These are phyloP conservation scores for Balamuthia mandrillaris DNA, from an alignment of 208 protist genomes.

Conservation along the genomic window DNA sequence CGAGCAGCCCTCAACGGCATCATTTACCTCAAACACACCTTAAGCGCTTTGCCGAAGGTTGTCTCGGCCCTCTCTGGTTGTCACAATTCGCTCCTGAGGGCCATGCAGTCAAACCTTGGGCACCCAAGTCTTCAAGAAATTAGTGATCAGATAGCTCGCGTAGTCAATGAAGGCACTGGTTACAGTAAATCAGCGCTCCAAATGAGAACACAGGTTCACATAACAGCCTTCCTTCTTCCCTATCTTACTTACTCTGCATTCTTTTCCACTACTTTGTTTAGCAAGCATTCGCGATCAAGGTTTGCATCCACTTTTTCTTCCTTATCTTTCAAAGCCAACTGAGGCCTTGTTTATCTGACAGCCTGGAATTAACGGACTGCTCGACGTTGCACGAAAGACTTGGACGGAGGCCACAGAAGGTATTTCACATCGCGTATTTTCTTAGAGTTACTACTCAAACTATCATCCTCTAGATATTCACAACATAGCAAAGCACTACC, in stretches of 20 bases:
- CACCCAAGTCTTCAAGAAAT: not conserved
- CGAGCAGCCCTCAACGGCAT: not conserved
- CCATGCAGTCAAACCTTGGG: not conserved
- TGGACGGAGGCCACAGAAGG: constrained; percentile 30
- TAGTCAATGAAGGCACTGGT: not conserved
- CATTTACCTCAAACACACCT: constrained; percentile 32
- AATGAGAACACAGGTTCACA: constrained; percentile 19
- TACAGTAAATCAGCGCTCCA: not conserved
- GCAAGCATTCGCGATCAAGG: constrained; percentile 27
- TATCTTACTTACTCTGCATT: not conserved
- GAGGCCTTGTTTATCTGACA: not conserved
- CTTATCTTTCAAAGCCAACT: too few relatives aligned
- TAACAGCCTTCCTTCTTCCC: too few relatives aligned
- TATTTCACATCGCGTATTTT: too few relatives aligned
- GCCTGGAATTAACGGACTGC: constrained; percentile 29
- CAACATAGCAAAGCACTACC: not conserved
- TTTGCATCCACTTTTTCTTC: not conserved
- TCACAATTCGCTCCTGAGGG: not conserved
- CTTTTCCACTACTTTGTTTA: not conserved
- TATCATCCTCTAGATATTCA: constrained; percentile 16
- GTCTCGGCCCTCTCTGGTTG: not conserved
- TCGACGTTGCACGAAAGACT: constrained; percentile 32
- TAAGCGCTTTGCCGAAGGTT: not conserved
- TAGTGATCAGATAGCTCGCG: not conserved
- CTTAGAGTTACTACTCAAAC: too few relatives aligned